Conservation (phyloP, 257 asterid genomes). For the Coffea canephora region DNA sequence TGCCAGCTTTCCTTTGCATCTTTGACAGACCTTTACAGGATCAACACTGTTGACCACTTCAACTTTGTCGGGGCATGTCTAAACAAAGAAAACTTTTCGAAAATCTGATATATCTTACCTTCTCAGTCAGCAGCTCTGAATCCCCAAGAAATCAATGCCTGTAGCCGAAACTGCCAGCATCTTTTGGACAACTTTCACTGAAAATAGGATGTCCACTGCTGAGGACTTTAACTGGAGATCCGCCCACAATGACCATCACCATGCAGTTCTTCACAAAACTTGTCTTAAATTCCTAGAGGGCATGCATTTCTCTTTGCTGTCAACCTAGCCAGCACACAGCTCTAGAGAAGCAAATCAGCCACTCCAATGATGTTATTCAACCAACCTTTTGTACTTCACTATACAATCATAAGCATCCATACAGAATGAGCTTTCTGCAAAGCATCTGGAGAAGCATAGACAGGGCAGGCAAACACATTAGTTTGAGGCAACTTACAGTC, state of each 20-base stretch:
- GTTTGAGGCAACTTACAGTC: not conserved
- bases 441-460: constrained; percentile 38
- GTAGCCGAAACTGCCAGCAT: no score
- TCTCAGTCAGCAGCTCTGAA: no score
- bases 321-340: not conserved
- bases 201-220: no score
- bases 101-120: no score
- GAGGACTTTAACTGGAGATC: no score
- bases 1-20: no score
- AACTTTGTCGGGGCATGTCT: no score
- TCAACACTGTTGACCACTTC: no score
- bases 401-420: constrained; percentile 53
- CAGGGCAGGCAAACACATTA: not conserved
- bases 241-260: no score
- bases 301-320: not conserved
- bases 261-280: not conserved
- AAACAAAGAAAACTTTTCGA: no score
- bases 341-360: not conserved
- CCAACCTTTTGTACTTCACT: constrained; percentile 32
- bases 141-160: no score
- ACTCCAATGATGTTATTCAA: not conserved
- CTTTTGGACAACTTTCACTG: not conserved
- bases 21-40: no score
- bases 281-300: not conserved
- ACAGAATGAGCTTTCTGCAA: constrained; percentile 45